Conservation (phyloP, 208 protist species). For the Trypanosoma cruzi region DNA sequence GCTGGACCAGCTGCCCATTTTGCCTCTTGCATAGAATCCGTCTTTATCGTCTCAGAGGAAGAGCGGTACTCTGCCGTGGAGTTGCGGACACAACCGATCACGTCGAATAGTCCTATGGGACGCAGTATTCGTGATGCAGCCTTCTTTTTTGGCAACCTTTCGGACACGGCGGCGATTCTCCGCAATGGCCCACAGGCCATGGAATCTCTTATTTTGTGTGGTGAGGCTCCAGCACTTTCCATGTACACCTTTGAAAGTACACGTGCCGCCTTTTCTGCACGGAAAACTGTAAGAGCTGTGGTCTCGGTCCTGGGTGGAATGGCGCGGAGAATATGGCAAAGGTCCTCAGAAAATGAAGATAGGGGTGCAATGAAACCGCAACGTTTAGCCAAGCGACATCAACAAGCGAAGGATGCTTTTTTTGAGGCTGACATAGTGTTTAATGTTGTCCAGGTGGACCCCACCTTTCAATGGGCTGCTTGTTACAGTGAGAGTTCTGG, state of each 20-base stretch:
- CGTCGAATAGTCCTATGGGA: not conserved
- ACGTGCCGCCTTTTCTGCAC: conserved; percentile 38
- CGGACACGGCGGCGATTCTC: conserved; percentile 19
- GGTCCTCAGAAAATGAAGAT: conserved; percentile 24
- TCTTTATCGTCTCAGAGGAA: conserved; percentile 37
- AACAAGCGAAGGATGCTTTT: conserved; percentile 30
- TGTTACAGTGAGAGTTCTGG: conserved; percentile 46
- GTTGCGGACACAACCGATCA: conserved; percentile 21
- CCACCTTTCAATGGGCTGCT: conserved; percentile 67
- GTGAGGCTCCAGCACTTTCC: conserved; percentile 51
- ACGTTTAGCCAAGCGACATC: conserved; percentile 35
- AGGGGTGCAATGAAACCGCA: conserved; percentile 12
- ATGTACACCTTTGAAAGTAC: conserved; percentile 53
- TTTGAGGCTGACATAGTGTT: conserved; percentile 64
- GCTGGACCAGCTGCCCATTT: conserved; percentile 61
- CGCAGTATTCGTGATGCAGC: conserved; percentile 33
- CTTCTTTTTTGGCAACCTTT: conserved; percentile 30
- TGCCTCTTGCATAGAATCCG: conserved; percentile 41
- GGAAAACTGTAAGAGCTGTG: conserved; percentile 52
- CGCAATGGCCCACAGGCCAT: conserved; percentile 27
- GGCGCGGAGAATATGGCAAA: conserved; percentile 41
- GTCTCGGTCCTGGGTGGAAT: conserved; percentile 47
- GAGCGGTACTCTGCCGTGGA: conserved; percentile 45
- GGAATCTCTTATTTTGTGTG: conserved; percentile 53
- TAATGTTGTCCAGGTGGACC: conserved; percentile 57